Percentiles rank a stretch among this genome's conserved stretches.
Evolutionary conservation across 495 filamentous ascomycete genomes (phyloP).

Genomic region (Podospora conica): DNA sequence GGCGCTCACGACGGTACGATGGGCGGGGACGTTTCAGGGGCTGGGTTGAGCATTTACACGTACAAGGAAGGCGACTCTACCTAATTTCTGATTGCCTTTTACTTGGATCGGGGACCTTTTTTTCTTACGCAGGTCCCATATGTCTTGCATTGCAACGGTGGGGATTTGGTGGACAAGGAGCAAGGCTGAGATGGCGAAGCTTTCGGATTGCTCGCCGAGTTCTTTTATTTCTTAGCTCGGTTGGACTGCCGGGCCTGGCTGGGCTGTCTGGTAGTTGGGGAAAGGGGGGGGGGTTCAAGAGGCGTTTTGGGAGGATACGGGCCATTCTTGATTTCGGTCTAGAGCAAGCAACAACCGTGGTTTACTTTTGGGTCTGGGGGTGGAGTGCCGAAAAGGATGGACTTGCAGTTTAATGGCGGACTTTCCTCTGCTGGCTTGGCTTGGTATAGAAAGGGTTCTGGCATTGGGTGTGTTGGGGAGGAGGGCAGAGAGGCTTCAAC

Average conservation of each 20-base stretch:
- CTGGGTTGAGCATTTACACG: conserved; percentile 5
- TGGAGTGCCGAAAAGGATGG: background rate
- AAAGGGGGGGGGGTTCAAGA: background rate
- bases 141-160: conserved; percentile 10
- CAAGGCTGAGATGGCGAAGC: background rate
- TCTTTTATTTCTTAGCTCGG: conserved; percentile 1
- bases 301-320: background rate
- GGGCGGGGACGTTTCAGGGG: background rate
- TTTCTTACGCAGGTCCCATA: conserved; percentile 1
- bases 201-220: background rate
- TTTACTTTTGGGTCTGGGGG: background rate
- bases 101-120: conserved; percentile 5
- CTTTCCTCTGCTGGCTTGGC: too few relatives aligned
- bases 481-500: background rate
- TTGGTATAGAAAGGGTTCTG: background rate
- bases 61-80: conserved; percentile 5
- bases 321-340: background rate
- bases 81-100: conserved; percentile 6
- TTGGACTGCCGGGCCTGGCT: background rate
- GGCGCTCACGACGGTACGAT: background rate
- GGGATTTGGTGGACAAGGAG: conserved; percentile 1
- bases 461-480: background rate
- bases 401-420: background rate
- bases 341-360: background rate
- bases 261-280: background rate